Evolutionary conservation across 2,329 filamentous ascomycete genomes (phyloP), one percentile per base, ranked within the genome.

Genomic region (Colletotrichum noveboracense): DNA sequence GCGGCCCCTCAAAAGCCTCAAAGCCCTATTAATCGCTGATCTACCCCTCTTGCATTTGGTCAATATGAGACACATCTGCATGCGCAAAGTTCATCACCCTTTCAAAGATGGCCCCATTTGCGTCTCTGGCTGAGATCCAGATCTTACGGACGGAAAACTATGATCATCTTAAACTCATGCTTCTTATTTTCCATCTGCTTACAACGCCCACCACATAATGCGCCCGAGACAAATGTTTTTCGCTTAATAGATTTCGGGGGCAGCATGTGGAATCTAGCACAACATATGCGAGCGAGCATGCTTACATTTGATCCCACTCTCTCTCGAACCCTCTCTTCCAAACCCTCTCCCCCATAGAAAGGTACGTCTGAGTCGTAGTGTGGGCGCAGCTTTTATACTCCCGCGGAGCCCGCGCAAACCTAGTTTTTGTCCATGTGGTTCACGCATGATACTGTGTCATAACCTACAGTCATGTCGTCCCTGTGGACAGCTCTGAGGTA

Each of bases 401-500:
- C 43, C 43, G 21, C n/a, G n/a, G 43, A 52, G 43, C 43, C 43
- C 43, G 43, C 43, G 43, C 43, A 52, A 52, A 52, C 43, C 43
- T 21, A 52, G n/a, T 52, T 52, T 5, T 52, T 10, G 3, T 21
- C 43, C 43, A 13, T 52, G 1, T 48, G n/a, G 21, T 52, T 13
- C 43, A 52, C n/a, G 6, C 10, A 7, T 13, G 10, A 52, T 52
- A n/a, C 43, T 21, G 10, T 52, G 43, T 52, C 43, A 52, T 52
- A 4, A 21, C 10, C 43, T 52, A 3, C n/a, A 52, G 43, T 7
- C n/a, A 13, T 13, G 9, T 52, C 2, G n/a, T 13, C n/a, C n/a
- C 10, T 21, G 18, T 21, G n/a, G n/a, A 48, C 38, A 3, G 38
- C 38, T 43, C 38, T 43, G 38, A n/a, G 8, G 38, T n/a, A 18